Conservation (phyloP, 2,329 filamentous ascomycete species). For the Proliferodiscus dingleyae region DNA sequence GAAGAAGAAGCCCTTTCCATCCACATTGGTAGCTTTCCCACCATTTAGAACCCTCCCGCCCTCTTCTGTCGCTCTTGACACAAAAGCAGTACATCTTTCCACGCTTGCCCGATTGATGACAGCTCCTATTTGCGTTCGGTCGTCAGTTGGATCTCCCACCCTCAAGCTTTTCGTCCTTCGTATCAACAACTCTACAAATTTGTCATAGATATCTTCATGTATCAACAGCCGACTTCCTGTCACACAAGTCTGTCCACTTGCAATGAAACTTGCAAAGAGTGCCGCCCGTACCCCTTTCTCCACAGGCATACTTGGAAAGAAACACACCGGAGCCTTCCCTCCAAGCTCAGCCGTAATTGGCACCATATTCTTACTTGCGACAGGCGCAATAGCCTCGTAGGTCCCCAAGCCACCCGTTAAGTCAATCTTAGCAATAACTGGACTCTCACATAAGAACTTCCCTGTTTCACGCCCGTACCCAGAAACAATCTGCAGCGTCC, state of each 20-base stretch:
- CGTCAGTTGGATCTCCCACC: constrained; percentile 50
- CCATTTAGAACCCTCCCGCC: constrained; percentile 41
- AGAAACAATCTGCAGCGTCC: constrained; percentile 42
- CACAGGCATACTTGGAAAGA: constrained; percentile 58
- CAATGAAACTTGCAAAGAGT: constrained; percentile 44
- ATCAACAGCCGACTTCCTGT: constrained; percentile 51
- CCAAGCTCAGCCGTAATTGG: constrained; percentile 69
- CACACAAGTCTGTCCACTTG: constrained; percentile 51
- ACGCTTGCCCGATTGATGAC: constrained; percentile 64
- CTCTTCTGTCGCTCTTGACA: constrained; percentile 26
- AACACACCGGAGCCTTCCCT: constrained; percentile 59
- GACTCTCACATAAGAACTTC: constrained; percentile 50
- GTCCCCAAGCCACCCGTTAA: constrained; percentile 65
- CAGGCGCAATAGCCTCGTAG: constrained; percentile 57
- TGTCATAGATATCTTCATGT: constrained; percentile 36
- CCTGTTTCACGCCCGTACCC: constrained; percentile 51
- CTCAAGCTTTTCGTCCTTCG: constrained; percentile 42
- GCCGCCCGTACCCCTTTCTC: constrained; percentile 55
- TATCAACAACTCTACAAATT: constrained; percentile 33
- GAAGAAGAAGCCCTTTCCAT: constrained; percentile 67
- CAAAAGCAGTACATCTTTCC: constrained; percentile 39
- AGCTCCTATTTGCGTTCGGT: constrained; percentile 49
- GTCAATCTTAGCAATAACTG: constrained; percentile 57
- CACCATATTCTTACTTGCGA: constrained; percentile 53
- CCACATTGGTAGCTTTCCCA: constrained; percentile 43